phyloP scores from a whole-genome alignment of 495 filamentous ascomycete genomes.

The Neurospora intermedia region DNA sequence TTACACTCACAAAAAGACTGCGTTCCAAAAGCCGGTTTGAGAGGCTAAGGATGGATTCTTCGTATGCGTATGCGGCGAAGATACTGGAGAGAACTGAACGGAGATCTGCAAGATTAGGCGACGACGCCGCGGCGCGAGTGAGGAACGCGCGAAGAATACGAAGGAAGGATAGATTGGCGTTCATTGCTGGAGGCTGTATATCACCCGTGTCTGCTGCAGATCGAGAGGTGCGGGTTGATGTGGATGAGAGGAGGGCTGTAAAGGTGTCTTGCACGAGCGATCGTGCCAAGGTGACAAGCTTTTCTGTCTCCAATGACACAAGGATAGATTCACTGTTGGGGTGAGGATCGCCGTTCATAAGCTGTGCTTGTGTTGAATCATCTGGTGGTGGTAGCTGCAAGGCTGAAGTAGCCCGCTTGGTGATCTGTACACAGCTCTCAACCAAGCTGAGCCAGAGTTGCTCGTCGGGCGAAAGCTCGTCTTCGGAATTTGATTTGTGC shows the following conservation, averaged over 20 bases:
- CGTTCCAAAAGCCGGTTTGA: slow-evolving; percentile 81
- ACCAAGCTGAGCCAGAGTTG: slow-evolving; percentile 85
- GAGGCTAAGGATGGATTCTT: slow-evolving; percentile 73
- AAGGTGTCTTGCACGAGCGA: slow-evolving; percentile 81
- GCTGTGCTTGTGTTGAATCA: slow-evolving; percentile 2
- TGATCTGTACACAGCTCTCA: slow-evolving; percentile 70
- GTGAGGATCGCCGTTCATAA: slow-evolving; percentile 16
- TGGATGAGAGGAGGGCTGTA: slow-evolving; percentile 71
- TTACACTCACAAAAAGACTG: slow-evolving; percentile 78
- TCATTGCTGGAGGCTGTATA: slow-evolving; percentile 7
- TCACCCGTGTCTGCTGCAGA: not conserved
- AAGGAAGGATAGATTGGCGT: slow-evolving; percentile 66
- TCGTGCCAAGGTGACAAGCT: slow-evolving; percentile 55
- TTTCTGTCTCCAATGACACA: slow-evolving; percentile 32
- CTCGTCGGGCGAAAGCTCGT: slow-evolving; percentile 66
- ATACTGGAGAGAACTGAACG: slow-evolving; percentile 76
- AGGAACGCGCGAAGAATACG: slow-evolving; percentile 85
- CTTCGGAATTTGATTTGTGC: slow-evolving; percentile 41
- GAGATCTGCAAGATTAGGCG: slow-evolving; percentile 78
- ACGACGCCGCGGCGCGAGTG: slow-evolving; percentile 65
- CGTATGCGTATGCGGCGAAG: slow-evolving; percentile 91
- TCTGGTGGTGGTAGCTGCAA: slow-evolving; percentile 11
- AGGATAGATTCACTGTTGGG: not conserved
- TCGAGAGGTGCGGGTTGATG: slow-evolving; percentile 31
- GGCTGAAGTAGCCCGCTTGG: slow-evolving; percentile 41